A percentile compares a stretch with the other conserved stretches of the same genome.
phyloP scores from a whole-genome alignment of 176 grass and related monocot species.

The Triticum urartu region DNA sequence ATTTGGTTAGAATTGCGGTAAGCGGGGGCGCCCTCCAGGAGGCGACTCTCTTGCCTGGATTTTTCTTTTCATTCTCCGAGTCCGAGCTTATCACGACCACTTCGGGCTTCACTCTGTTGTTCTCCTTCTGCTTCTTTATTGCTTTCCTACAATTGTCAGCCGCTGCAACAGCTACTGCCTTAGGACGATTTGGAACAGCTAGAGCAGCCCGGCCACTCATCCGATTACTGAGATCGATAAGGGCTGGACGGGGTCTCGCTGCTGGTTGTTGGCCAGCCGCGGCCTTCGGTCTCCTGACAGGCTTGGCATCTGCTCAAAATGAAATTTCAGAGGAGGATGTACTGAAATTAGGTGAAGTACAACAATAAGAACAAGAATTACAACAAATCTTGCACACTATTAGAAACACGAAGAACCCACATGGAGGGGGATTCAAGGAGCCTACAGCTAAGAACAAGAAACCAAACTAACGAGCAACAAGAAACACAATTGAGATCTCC shows the following conservation, averaged over 20 bases:
- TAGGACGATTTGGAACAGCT: constrained; percentile 19
- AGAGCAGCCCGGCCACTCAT: constrained; percentile 15
- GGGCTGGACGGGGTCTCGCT: constrained; percentile 10
- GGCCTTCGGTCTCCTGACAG: constrained; percentile 25
- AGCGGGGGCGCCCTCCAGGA: constrained; percentile 27
- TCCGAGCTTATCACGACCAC: constrained; percentile 39
- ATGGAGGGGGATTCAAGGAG: not conserved
- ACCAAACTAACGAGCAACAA: not conserved
- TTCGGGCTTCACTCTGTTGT: constrained; percentile 22
- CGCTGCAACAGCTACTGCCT: constrained; percentile 1
- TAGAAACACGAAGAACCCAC: not conserved
- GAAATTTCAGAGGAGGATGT: constrained; percentile 7
- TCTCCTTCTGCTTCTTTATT: constrained; percentile 26
- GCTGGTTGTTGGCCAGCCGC: constrained; percentile 6
- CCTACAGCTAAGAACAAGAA: not conserved
- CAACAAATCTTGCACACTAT: not conserved
- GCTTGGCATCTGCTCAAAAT: constrained; percentile 27
- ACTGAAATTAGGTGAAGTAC: not conserved
- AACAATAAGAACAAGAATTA: not conserved
- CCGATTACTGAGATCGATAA: constrained; percentile 30
- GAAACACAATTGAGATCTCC: not conserved
- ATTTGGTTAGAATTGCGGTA: constrained; percentile 26
- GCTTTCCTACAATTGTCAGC: constrained; percentile 13
- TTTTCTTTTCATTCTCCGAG: constrained; percentile 34
- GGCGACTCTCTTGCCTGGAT: not conserved